Base-by-base conservation (phyloP, 176 grass and related monocot species). In the Urochloa ruziziensis region DNA sequence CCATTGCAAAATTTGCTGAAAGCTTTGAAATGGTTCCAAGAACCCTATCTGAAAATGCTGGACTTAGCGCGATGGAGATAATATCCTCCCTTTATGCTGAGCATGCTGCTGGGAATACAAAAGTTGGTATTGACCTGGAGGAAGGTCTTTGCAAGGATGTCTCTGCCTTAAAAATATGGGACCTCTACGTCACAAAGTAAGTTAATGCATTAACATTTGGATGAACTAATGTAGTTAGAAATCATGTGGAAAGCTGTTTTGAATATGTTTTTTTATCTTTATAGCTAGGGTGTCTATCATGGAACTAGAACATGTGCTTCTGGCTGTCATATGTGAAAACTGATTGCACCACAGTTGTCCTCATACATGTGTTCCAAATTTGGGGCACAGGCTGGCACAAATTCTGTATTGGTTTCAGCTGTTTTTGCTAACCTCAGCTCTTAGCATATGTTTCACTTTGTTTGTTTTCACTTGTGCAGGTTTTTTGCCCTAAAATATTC, bases 151-250 rank as follows among this genome's bases (percentile, higher is more conserved):
- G 96, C 85, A 95, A 90, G 75, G 96, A 95, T 93, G 89, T 88
- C 3, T 65, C 91, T 60, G 39, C 60, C 49, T 79, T 93, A 39
- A 93, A 90, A 84, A 88, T 98, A 82, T 95, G 96, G 96, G 96
- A 95, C 49, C 96, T 98, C 40, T 91, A 91, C 18, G 37, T 98
- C 34, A 93, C 96, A 86, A 98, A 98, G 96, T 95, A 83, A 93
- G 93, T 59, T 2, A 39, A 24, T 69, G 19, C 17, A 33, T 62
- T n/a, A 48, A 56, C 53, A 46, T 6, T 34, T 71, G 34, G 28
- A 36, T 68, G 2, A 76, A 51, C 59, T 51, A 5, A 77, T 82
- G 13, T 62, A 51, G 15, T 21, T 53, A 27, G n/a, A 18, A 62
- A 57, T 57, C 19, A 19, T 64, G 59, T 67, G 34, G 72, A 58